A percentile compares a stretch with the other conserved stretches of the same genome.
These are phyloP conservation scores for Aspergillus coremiiformis DNA, from an alignment of 495 filamentous ascomycete species.

Conservation along the genomic window DNA sequence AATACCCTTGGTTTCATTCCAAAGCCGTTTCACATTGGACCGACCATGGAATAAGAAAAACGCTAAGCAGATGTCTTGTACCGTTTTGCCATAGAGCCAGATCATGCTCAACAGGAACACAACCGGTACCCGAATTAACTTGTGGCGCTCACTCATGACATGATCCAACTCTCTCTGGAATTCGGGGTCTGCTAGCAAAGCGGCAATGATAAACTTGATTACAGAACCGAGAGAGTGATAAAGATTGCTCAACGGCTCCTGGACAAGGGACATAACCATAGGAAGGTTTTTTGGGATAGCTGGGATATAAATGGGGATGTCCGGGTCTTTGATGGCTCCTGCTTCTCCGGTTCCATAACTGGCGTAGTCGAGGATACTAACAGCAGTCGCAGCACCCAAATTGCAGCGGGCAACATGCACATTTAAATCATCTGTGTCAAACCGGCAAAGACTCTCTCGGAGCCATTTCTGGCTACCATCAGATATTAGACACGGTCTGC, in stretches of 20 bases:
- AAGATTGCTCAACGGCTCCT: conserved; percentile 22
- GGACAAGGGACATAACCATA: conserved; percentile 18
- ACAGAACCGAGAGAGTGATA: conserved; percentile 36
- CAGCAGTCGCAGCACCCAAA: conserved; percentile 32
- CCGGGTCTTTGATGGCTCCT: conserved; percentile 21
- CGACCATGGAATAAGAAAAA: conserved; percentile 46
- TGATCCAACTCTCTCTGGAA: conserved; percentile 52
- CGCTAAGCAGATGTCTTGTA: conserved; percentile 34
- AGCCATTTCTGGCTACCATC: conserved; percentile 28
- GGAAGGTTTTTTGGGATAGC: conserved; percentile 26
- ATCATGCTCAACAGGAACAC: conserved; percentile 37
- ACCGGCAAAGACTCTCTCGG: conserved; percentile 28
- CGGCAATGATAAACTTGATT: conserved; percentile 48
- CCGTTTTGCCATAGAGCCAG: conserved; percentile 42
- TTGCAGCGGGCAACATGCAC: conserved; percentile 38
- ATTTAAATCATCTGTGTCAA: conserved; percentile 28
- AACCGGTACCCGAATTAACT: conserved; percentile 31
- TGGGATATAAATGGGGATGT: conserved; percentile 27
- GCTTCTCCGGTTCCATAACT: conserved; percentile 29
- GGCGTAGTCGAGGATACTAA: conserved; percentile 35
- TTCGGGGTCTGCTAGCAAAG: conserved; percentile 50
- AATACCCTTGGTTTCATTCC: conserved; percentile 43
- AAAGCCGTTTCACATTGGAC: conserved; percentile 36
- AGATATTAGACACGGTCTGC: conserved; percentile 22
- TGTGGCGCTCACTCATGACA: conserved; percentile 28